Evolutionary conservation across 768 basidiomycete species (phyloP), one percentile per base, ranked within the genome.

Genomic region (Rhizopogon vulgaris): DNA sequence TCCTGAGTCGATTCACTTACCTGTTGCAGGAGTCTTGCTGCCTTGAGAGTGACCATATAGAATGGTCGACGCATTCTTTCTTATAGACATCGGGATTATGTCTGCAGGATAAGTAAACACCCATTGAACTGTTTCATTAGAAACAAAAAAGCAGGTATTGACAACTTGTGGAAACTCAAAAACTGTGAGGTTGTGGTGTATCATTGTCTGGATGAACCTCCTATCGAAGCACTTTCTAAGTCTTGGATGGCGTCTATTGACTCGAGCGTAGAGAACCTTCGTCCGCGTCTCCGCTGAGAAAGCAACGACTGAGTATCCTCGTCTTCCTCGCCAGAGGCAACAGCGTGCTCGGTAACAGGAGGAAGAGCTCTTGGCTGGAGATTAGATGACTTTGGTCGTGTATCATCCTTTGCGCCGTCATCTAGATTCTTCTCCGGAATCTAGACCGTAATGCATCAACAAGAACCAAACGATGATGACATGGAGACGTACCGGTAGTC

Each of bases 221-320:
- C 65, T 41, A 71, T 65, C 15, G 53, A 52, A 40, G 71, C 71
- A 46, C 70, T 70, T 58, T 82, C 80, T 32, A 78, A 54, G 59
- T 82, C 79, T 62, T 80, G 66, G 1, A 60, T 60, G 17, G 73
- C 73, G 11, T 83, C 76, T 4, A 66, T 63, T 24, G 71, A 70
- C 54, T 83, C 78, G 56, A 71, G 81, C 22, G 75, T 75, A 5
- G 82, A 81, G 42, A 80, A 60, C 48, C 78, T 67, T 22, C 75
- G 30, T 28, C 27, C 38, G 7, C 18, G 18, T 6, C 4, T 11
- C 3, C 12, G 32, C 11, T 46, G 22, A 4, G 18, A 22, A 34
- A 34, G 45, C 5, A n/a, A 34, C 32, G 18, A 18, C 3, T 14
- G 32, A 15, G 14, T 34, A 5, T 52, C 56, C 14, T 54, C 55